Percentiles rank a stretch among this genome's conserved stretches.
Evolutionary conservation across 106 monocot species (phyloP).

Genomic region (Apostasia ramifera): DNA sequence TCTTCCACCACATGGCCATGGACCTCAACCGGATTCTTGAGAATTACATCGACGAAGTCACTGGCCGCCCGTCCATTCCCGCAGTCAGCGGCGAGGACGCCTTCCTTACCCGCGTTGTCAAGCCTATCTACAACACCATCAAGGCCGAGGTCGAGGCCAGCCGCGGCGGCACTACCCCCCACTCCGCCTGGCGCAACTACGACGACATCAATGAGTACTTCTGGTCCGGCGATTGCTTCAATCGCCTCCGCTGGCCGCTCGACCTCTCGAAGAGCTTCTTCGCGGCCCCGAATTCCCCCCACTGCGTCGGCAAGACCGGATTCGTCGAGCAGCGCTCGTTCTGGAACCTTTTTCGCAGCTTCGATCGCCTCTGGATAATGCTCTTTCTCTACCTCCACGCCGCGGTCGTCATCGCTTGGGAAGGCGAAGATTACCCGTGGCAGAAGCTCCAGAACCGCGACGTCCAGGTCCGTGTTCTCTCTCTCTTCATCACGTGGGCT

Average conservation of each 20-base stretch:
- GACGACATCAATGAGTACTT: constrained; percentile 96
- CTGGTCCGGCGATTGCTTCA: constrained; percentile 62
- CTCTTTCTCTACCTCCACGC: constrained; percentile 82
- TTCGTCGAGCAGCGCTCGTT: constrained; percentile 93
- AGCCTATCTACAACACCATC: constrained; percentile 56
- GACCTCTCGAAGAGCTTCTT: constrained; percentile 71
- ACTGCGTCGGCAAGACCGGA: constrained; percentile 78
- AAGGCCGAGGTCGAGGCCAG: constrained; percentile 67
- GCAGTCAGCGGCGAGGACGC: constrained; percentile 42
- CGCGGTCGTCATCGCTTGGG: constrained; percentile 78
- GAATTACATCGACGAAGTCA: constrained; percentile 19
- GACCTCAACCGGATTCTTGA: constrained; percentile 66
- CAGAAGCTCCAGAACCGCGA: constrained; percentile 41
- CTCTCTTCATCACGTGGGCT: constrained; percentile 83
- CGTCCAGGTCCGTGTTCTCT: constrained; percentile 44
- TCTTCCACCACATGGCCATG: constrained; percentile 77
- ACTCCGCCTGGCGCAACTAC: constrained; percentile 88
- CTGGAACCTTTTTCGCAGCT: constrained; percentile 79
- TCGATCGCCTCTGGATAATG: constrained; percentile 92
- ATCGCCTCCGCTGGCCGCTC: constrained; percentile 67
- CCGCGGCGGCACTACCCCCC: constrained; percentile 62
- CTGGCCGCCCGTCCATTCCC: neutral
- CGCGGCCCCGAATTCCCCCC: constrained; percentile 21
- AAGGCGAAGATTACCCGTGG: constrained; percentile 54
- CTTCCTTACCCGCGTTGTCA: constrained; percentile 57